phyloP scores from a whole-genome alignment of 2,329 filamentous ascomycete species.

The Hymenoscyphus linearis region DNA sequence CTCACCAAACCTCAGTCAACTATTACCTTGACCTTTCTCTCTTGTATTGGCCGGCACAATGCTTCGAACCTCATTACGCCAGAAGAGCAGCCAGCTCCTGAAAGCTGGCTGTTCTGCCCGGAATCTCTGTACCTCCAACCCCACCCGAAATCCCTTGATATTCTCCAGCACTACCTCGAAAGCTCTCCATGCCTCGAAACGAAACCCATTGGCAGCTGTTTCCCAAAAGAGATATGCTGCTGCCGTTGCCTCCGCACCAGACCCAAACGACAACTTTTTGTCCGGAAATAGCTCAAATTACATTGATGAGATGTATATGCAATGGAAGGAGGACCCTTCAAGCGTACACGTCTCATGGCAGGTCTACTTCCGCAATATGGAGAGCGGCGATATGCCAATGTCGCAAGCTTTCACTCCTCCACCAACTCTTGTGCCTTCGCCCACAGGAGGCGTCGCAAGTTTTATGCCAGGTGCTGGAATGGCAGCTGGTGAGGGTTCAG shows the following conservation, averaged over 20 bases:
- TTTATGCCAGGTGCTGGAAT: conserved; percentile 65
- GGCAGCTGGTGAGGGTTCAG: conserved; percentile 63
- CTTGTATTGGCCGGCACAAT: conserved; percentile 48
- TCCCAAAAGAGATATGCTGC: conserved; percentile 51
- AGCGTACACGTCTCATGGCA: conserved; percentile 98
- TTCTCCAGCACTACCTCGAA: conserved; percentile 32
- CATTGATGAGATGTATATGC: conserved; percentile 99
- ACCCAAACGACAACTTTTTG: conserved; percentile 93
- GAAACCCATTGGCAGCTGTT: conserved; percentile 40
- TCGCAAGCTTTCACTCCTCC: conserved; percentile 96
- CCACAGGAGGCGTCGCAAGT: conserved; percentile 70
- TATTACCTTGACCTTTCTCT: conserved; percentile 10
- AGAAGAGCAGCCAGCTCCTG: conserved; percentile 60
- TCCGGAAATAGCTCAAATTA: conserved; percentile 97
- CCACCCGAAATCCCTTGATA: conserved; percentile 39
- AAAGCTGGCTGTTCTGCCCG: conserved; percentile 44
- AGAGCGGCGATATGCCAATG: conserved; percentile 94
- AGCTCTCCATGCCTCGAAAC: conserved; percentile 41
- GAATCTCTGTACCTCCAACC: conserved; percentile 22
- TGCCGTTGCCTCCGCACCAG: conserved; percentile 51
- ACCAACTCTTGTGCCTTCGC: conserved; percentile 80
- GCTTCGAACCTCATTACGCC: conserved; percentile 65
- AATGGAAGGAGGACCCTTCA: conserved; percentile 89
- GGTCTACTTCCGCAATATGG: conserved; percentile 99
- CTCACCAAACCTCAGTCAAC: not conserved